Evolutionary conservation across 805 yeast genomes (phyloP).

Genomic region (Suhomyces kilbournensis): DNA sequence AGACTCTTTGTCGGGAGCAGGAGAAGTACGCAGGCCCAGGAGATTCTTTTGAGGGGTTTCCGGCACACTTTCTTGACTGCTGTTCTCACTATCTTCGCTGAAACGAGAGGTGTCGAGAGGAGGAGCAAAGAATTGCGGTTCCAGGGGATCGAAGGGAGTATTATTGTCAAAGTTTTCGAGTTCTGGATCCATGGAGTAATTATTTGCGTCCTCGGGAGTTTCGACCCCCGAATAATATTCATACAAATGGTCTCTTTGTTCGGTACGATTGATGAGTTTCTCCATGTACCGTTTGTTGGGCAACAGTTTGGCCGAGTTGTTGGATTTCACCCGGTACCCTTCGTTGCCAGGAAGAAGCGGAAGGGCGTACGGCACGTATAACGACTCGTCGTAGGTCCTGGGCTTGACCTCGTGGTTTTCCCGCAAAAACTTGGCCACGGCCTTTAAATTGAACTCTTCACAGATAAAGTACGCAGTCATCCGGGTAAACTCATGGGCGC

Average conservation of each 20-base stretch:
- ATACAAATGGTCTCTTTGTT: constrained; percentile 85
- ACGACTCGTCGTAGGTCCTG: constrained; percentile 85
- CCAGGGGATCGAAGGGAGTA: constrained; percentile 82
- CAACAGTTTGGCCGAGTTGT: constrained; percentile 46
- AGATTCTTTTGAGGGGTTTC: constrained; percentile 12
- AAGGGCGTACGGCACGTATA: constrained; percentile 83
- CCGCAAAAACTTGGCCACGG: constrained; percentile 61
- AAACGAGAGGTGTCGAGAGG: constrained; percentile 21
- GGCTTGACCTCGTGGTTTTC: constrained; percentile 81
- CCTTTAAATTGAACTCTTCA: constrained; percentile 69
- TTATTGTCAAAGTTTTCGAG: constrained; percentile 40
- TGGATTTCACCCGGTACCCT: constrained; percentile 73
- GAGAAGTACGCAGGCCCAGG: neutral
- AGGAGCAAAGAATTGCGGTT: constrained; percentile 83
- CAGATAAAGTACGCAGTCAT: constrained; percentile 91
- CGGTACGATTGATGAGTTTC: constrained; percentile 71
- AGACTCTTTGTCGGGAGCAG: neutral
- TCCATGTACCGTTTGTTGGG: constrained; percentile 60
- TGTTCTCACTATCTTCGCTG: constrained; percentile 10
- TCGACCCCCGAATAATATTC: constrained; percentile 85
- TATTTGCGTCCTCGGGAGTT: constrained; percentile 55
- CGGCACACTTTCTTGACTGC: neutral
- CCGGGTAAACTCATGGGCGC: constrained; percentile 68
- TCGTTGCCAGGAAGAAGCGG: constrained; percentile 84
- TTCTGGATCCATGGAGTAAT: constrained; percentile 46